phyloP scores from a whole-genome alignment of 345 rosid genomes.

The Gossypium australe region DNA sequence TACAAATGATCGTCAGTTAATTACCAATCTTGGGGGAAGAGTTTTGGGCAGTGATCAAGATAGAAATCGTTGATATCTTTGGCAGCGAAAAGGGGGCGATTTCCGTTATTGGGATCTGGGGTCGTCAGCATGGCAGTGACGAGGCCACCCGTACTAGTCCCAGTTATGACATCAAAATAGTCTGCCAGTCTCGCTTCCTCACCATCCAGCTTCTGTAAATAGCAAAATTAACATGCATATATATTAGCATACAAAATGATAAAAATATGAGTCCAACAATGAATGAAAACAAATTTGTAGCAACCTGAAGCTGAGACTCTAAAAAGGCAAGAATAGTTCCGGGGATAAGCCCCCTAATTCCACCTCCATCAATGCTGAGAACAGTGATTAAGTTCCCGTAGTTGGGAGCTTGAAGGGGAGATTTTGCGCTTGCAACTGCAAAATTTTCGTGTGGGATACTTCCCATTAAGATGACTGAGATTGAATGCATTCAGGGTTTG shows the following conservation, averaged over 20 bases:
- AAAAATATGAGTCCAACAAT: not conserved
- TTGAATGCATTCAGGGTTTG: not conserved
- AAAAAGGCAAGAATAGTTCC: conserved; percentile 31
- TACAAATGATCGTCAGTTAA: too few species aligned
- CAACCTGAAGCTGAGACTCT: conserved; percentile 70
- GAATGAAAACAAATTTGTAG: not conserved
- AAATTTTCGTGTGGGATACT: not conserved
- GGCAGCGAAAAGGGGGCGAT: conserved; percentile 53
- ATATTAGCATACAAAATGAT: not conserved
- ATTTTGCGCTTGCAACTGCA: conserved; percentile 30
- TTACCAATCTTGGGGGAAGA: conserved; percentile 37
- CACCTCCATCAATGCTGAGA: conserved; percentile 80
- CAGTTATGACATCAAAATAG: conserved; percentile 59
- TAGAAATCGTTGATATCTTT: conserved; percentile 41
- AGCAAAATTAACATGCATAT: not conserved
- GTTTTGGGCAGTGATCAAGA: conserved; percentile 31
- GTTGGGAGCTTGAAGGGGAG: conserved; percentile 53
- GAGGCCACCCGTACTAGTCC: conserved; percentile 71
- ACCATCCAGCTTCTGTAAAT: conserved; percentile 58
- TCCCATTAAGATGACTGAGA: not conserved
- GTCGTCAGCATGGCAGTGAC: conserved; percentile 62
- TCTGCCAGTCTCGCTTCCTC: conserved; percentile 63
- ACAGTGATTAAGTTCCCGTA: conserved; percentile 48
- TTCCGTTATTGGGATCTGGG: conserved; percentile 42
- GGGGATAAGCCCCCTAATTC: conserved; percentile 53